A percentile compares a stretch with the other conserved stretches of the same genome.
Conservation (phyloP, 106 monocot genomes). For the Platanthera guangdongensis region DNA sequence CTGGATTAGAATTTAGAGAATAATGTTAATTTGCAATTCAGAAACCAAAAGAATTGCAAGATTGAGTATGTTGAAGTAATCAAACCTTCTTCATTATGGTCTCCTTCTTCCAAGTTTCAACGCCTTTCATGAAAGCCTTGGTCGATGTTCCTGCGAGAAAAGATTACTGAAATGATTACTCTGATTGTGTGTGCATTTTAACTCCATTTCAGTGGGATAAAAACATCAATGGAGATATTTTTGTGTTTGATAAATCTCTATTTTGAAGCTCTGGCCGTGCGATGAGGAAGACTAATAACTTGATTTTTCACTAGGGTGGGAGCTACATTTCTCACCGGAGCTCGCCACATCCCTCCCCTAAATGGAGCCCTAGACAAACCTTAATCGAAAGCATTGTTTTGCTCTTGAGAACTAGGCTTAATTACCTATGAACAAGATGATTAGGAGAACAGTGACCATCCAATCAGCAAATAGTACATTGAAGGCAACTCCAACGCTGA, state of each 20-base stretch:
- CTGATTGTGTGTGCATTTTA: neutral
- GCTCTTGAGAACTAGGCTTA: neutral
- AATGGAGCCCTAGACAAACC: neutral
- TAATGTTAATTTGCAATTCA: neutral
- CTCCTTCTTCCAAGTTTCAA: conserved; percentile 69
- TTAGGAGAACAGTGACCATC: conserved; percentile 64
- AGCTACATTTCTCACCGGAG: too few species aligned
- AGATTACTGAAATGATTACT: neutral
- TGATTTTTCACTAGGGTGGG: too few species aligned
- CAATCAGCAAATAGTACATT: conserved; percentile 60
- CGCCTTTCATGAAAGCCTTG: conserved; percentile 54
- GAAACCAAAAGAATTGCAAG: neutral
- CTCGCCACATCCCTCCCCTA: too few species aligned
- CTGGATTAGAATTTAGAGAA: conserved; percentile 16
- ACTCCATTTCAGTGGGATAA: neutral
- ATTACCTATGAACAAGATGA: conserved; percentile 44
- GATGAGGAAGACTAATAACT: too few species aligned
- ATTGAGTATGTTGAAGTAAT: neutral
- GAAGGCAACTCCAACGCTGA: conserved; percentile 60
- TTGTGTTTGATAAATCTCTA: too few species aligned
- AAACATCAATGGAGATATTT: too few species aligned
- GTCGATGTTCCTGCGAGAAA: conserved; percentile 36
- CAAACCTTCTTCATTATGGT: conserved; percentile 43
- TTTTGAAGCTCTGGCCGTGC: too few species aligned
- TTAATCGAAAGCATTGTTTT: neutral